A percentile compares a stretch with the other conserved stretches of the same genome.
phyloP scores from a whole-genome alignment of 371 early-diverging fungal species.

The Apophysomyces trapeziformis region DNA sequence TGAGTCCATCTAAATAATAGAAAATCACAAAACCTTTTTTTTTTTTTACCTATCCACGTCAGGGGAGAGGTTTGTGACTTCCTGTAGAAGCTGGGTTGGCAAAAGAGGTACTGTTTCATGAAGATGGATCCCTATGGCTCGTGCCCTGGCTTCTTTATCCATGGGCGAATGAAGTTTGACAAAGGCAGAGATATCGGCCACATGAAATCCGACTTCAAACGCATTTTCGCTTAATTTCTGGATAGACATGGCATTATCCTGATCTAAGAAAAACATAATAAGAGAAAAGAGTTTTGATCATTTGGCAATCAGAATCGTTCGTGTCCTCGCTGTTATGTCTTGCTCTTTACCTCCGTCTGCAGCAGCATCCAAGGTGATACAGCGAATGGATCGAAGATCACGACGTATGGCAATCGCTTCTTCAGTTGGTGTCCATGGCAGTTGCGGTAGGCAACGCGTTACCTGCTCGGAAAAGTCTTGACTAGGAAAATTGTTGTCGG shows the following conservation, averaged over 20 bases:
- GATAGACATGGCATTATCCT: conserved; percentile 93
- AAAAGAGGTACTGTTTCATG: conserved; percentile 94
- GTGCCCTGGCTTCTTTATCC: conserved; percentile 88
- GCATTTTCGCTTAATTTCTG: conserved; percentile 59
- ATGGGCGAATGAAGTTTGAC: conserved; percentile 82
- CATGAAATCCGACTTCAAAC: conserved; percentile 92
- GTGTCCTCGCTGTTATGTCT: background rate
- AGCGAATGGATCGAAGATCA: conserved; percentile 68
- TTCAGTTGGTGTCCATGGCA: conserved; percentile 70
- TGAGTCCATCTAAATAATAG: too few relatives aligned
- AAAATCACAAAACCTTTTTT: background rate
- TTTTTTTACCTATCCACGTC: conserved; percentile 26
- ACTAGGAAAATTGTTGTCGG: conserved; percentile 61
- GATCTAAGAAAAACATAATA: conserved; percentile 48
- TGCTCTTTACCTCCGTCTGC: conserved; percentile 76
- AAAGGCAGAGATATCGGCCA: conserved; percentile 98
- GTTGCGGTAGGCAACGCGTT: conserved; percentile 55
- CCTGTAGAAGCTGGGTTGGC: conserved; percentile 85
- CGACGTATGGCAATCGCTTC: conserved; percentile 59
- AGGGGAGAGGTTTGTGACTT: conserved; percentile 41
- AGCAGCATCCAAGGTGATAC: conserved; percentile 88
- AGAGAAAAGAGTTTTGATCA: too few relatives aligned
- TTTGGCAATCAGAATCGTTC: background rate
- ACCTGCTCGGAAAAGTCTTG: conserved; percentile 60
- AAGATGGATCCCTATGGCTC: conserved; percentile 93